These are phyloP conservation scores for Umbelopsis sp. DNA, from an alignment of 192 early-diverging fungal species.

Conservation along the genomic window DNA sequence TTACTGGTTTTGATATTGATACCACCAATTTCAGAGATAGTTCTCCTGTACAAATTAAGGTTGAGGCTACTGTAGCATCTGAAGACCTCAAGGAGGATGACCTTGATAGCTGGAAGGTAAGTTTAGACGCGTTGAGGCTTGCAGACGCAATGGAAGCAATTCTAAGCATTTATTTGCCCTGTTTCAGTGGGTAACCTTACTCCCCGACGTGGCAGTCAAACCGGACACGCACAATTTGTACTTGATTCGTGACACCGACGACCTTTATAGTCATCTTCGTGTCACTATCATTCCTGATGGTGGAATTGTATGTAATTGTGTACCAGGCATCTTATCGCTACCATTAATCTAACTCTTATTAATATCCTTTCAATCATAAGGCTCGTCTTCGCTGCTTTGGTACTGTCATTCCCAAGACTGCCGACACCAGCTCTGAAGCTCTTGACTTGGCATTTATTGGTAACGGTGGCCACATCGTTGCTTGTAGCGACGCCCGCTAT, in stretches of 20 bases:
- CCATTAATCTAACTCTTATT: neutral
- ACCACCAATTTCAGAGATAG: slow-evolving; percentile 90
- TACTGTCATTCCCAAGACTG: slow-evolving; percentile 47
- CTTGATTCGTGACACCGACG: slow-evolving; percentile 20
- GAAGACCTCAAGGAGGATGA: slow-evolving; percentile 1
- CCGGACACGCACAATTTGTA: slow-evolving; percentile 19
- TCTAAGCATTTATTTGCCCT: neutral
- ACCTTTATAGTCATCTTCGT: slow-evolving; percentile 11
- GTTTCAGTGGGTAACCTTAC: slow-evolving; percentile 16
- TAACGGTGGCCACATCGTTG: slow-evolving; percentile 59
- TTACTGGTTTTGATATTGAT: slow-evolving; percentile 81
- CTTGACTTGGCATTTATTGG: slow-evolving; percentile 65
- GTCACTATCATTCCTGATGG: slow-evolving; percentile 12
- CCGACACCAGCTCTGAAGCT: slow-evolving; percentile 38
- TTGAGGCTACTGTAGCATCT: slow-evolving; percentile 53
- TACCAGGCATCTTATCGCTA: neutral
- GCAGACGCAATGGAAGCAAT: neutral
- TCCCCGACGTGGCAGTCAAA: slow-evolving; percentile 20
- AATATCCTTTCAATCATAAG: slow-evolving; percentile 3
- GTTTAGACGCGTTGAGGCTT: neutral
- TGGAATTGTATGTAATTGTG: neutral
- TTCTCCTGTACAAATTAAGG: slow-evolving; percentile 72
- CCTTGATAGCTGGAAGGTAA: neutral
- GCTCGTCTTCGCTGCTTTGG: slow-evolving; percentile 70
- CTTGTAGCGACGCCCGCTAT: slow-evolving; percentile 44